These are phyloP conservation scores for Mucor irregularis DNA, from an alignment of 371 early-diverging fungal species.

Conservation along the genomic window DNA sequence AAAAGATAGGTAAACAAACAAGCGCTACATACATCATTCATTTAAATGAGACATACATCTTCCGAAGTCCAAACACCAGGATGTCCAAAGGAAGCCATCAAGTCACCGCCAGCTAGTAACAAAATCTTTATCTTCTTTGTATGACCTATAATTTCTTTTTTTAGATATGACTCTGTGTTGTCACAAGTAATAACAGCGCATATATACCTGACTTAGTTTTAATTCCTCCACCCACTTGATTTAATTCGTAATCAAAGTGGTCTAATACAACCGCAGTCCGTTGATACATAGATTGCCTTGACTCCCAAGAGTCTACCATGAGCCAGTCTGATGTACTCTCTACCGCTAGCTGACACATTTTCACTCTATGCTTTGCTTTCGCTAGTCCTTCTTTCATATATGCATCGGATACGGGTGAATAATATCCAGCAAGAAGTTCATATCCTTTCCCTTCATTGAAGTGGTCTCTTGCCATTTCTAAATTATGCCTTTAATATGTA, in stretches of 20 bases:
- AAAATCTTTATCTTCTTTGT: constrained; percentile 74
- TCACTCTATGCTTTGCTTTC: constrained; percentile 82
- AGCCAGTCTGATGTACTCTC: constrained; percentile 82
- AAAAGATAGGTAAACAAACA: background rate
- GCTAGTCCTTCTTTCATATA: constrained; percentile 93
- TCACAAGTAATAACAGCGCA: no score
- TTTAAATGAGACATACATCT: constrained; percentile 69
- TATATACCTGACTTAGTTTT: constrained; percentile 15
- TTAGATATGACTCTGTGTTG: no score
- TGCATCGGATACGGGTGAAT: constrained; percentile 93
- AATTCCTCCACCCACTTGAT: constrained; percentile 63
- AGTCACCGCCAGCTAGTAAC: constrained; percentile 95
- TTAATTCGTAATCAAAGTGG: constrained; percentile 90
- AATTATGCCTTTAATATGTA: no score
- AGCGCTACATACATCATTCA: background rate
- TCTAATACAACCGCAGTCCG: constrained; percentile 93
- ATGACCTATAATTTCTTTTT: constrained; percentile 35
- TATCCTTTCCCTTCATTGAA: constrained; percentile 70
- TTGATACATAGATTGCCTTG: constrained; percentile 75
- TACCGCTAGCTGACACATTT: constrained; percentile 91
- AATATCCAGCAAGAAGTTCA: constrained; percentile 93
- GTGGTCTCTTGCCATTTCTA: constrained; percentile 94
- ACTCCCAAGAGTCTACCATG: constrained; percentile 97
- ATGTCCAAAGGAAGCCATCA: constrained; percentile 92
- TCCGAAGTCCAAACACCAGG: constrained; percentile 89